Conservation (phyloP, 768 basidiomycete species). For the Termitomyces eurrhizus region DNA sequence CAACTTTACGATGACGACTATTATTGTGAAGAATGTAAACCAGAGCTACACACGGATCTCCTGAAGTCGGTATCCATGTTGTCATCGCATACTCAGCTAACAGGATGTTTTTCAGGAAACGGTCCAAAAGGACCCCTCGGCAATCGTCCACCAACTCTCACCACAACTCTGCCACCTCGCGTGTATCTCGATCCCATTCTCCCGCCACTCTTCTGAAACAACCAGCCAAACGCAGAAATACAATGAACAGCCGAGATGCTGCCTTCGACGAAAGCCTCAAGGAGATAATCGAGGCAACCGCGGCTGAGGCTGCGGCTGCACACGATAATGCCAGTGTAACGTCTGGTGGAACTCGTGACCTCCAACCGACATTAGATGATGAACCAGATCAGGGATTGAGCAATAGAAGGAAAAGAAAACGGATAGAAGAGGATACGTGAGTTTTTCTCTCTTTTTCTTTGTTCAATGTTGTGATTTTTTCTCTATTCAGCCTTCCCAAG, state of each 20-base stretch:
- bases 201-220: constrained; percentile 55
- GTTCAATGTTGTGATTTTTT: not conserved
- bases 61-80: constrained; percentile 56
- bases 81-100: constrained; percentile 14
- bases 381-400: constrained; percentile 38
- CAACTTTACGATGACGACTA: constrained; percentile 77
- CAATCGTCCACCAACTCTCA: constrained; percentile 64
- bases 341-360: constrained; percentile 31
- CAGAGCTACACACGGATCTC: constrained; percentile 79
- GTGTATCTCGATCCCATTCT: constrained; percentile 74
- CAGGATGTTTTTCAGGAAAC: constrained; percentile 40
- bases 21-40: constrained; percentile 91
- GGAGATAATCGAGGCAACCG: constrained; percentile 70
- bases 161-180: constrained; percentile 47
- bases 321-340: constrained; percentile 34
- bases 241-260: constrained; percentile 97
- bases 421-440: constrained; percentile 69
- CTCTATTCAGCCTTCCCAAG: constrained; percentile 39
- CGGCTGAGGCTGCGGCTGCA: constrained; percentile 61
- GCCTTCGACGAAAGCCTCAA: constrained; percentile 87
- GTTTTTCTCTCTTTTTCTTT: constrained; percentile 18
- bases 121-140: constrained; percentile 57
- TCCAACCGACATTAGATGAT: constrained; percentile 40
- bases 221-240: constrained; percentile 85
- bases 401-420: constrained; percentile 70